These are phyloP conservation scores for Circinella umbellata DNA, from an alignment of 371 early-diverging fungal species.

Conservation along the genomic window DNA sequence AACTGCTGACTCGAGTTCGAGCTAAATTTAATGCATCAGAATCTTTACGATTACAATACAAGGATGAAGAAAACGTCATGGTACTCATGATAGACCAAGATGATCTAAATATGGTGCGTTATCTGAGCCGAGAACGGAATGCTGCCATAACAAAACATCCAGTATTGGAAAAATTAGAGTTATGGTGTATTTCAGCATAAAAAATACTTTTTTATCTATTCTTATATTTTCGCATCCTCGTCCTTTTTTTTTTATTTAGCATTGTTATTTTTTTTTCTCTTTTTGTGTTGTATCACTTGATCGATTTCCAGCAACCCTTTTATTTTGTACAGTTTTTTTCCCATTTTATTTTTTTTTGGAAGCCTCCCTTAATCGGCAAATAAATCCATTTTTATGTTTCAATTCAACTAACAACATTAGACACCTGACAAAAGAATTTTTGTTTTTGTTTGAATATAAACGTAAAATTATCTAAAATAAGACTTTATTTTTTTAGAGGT, in stretches of 20 bases:
- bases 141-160: slow-evolving; percentile 18
- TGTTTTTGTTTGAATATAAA: no score
- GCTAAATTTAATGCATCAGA: slow-evolving; percentile 27
- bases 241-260: slow-evolving; percentile 3
- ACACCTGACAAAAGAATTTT: no score
- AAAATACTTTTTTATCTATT: background rate
- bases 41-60: slow-evolving; percentile 75
- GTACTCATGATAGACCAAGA: slow-evolving; percentile 92
- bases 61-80: slow-evolving; percentile 87
- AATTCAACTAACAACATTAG: no score
- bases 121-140: slow-evolving; percentile 52
- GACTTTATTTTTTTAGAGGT: no score
- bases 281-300: no score
- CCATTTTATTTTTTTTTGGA: no score
- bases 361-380: no score
- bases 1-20: slow-evolving; percentile 24
- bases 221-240: background rate
- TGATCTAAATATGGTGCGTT: slow-evolving; percentile 84
- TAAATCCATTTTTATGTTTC: no score
- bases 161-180: slow-evolving; percentile 60
- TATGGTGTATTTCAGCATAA: slow-evolving; percentile 59
- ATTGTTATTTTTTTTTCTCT: background rate
- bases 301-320: no score
- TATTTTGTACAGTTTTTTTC: no score
- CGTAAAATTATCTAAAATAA: no score